Evolutionary conservation across 805 yeast genomes (phyloP).

Genomic region (Candida saitoana): DNA sequence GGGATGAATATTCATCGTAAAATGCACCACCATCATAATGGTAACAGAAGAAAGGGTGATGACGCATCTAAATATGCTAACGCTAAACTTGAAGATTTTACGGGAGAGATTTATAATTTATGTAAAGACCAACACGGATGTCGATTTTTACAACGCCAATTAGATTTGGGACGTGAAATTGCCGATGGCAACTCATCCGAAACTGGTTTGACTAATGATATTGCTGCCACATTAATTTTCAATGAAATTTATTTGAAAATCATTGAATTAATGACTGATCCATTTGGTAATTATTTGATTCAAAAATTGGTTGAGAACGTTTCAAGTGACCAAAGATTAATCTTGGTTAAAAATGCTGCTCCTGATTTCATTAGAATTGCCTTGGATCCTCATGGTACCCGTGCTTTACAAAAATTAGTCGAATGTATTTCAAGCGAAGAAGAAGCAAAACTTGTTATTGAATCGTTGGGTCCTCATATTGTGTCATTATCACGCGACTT

Average conservation of each 20-base stretch:
- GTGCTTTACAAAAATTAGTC: slow-evolving; percentile 89
- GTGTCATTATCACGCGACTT: slow-evolving; percentile 80
- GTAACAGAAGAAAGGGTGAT: slow-evolving; percentile 46
- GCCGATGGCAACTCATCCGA: slow-evolving; percentile 9
- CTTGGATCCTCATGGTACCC: slow-evolving; percentile 90
- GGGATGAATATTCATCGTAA: slow-evolving; percentile 43
- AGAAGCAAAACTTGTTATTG: slow-evolving; percentile 63
- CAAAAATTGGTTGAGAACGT: slow-evolving; percentile 86
- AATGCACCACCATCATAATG: slow-evolving; percentile 23
- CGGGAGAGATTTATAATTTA: slow-evolving; percentile 69
- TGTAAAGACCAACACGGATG: slow-evolving; percentile 98
- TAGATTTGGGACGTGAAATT: slow-evolving; percentile 54
- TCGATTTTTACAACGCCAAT: slow-evolving; percentile 81
- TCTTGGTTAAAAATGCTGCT: slow-evolving; percentile 66
- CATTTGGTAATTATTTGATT: slow-evolving; percentile 94
- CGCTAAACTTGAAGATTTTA: slow-evolving; percentile 63
- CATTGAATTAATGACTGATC: slow-evolving; percentile 88
- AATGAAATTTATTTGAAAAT: slow-evolving; percentile 74
- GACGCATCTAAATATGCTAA: slow-evolving; percentile 68
- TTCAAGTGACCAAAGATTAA: slow-evolving; percentile 61
- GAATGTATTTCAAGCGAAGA: slow-evolving; percentile 72
- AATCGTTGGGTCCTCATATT: slow-evolving; percentile 62
- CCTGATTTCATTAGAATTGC: slow-evolving; percentile 77
- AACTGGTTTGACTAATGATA: slow-evolving; percentile 20
- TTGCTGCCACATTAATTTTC: slow-evolving; percentile 71